Percentiles rank a stretch among this genome's conserved stretches.
Conservation (phyloP, 495 filamentous ascomycete genomes). For the Penicillium pancosmium region DNA sequence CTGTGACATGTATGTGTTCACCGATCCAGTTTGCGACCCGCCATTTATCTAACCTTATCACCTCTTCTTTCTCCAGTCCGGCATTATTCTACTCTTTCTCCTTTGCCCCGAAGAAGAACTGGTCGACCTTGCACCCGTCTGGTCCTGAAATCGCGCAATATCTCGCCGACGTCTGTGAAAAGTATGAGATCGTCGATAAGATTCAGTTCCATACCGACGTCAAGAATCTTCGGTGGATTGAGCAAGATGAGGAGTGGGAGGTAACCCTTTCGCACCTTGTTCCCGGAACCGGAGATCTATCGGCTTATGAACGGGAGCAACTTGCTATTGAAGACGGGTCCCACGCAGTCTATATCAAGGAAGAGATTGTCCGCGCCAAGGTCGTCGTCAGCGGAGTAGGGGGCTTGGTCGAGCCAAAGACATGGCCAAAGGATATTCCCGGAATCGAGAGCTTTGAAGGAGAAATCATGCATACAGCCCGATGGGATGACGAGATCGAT, state of each 20-base stretch:
- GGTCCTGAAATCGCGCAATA: conserved; percentile 62
- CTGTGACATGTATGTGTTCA: conserved; percentile 47
- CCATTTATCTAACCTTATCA: too few species aligned
- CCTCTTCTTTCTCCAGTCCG: conserved; percentile 33
- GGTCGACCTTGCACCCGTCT: conserved; percentile 58
- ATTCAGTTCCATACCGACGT: conserved; percentile 63
- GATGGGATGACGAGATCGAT: conserved; percentile 53
- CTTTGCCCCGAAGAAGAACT: conserved; percentile 60
- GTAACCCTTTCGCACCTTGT: conserved; percentile 52
- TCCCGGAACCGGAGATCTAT: conserved; percentile 54
- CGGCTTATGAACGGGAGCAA: conserved; percentile 31
- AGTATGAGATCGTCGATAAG: conserved; percentile 60
- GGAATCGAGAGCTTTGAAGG: conserved; percentile 59
- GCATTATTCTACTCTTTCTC: conserved; percentile 66
- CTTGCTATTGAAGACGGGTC: conserved; percentile 35
- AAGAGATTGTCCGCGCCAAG: conserved; percentile 55
- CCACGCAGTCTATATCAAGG: conserved; percentile 41
- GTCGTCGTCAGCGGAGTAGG: conserved; percentile 61
- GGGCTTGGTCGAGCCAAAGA: conserved; percentile 53
- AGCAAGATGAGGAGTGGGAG: conserved; percentile 59
- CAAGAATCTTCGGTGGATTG: conserved; percentile 44
- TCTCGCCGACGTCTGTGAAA: conserved; percentile 57
- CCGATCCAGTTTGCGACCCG: neutral
- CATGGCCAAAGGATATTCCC: conserved; percentile 52
- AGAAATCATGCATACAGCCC: conserved; percentile 58